Evolutionary conservation across 1,139 yeast genomes (phyloP), one percentile per base, ranked within the genome.

Genomic region (Hansenula sp.): DNA sequence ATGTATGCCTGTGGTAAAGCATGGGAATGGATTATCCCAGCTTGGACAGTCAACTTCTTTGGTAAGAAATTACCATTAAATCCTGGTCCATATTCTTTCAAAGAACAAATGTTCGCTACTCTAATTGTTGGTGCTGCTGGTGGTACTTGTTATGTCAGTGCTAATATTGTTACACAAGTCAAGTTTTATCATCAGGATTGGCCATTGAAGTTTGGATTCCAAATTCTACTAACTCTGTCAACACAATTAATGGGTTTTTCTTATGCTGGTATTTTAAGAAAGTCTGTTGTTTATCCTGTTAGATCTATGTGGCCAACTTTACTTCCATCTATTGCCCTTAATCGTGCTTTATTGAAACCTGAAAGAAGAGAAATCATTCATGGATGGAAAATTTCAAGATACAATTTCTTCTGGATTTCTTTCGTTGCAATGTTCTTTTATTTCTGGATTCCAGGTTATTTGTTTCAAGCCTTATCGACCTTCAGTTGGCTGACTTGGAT

Each of bases 401-500:
- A 67, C 51, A 59, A 59, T 21, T 60, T 74, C 50, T 80, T 80
- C 60, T 63, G 69, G 45, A 36, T 63, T 24, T 47, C 58, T 5
- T 62, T 69, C 41, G 39, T 40, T 13, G 59, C 55, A 19, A 67
- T 75, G 47, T 77, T 78, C 47, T 27, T 63, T 13, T 79, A 73
- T 59, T 73, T 66, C 54, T 80, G 84, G 83, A 33, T 79, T 17
- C 86, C 86, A 13, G 63, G 66, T 42, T 77, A 67, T 46, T 47
- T 78, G 9, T 74, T 77, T 54, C 57, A 59, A 33, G 79, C 79
- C 1, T 56, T 79, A n/a, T 67, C 76, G 3, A 61, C 63, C n/a
- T 79, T 79, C 60, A 77, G 75, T 54, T 79, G 85, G 84, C 69
- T 75, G 56, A 71, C 79, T 4, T 80, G 86, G 86, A 77, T 79